A percentile compares a stretch with the other conserved stretches of the same genome.
These are phyloP conservation scores for Lumnitzera racemosa DNA, from an alignment of 345 rosid species.

Conservation along the genomic window DNA sequence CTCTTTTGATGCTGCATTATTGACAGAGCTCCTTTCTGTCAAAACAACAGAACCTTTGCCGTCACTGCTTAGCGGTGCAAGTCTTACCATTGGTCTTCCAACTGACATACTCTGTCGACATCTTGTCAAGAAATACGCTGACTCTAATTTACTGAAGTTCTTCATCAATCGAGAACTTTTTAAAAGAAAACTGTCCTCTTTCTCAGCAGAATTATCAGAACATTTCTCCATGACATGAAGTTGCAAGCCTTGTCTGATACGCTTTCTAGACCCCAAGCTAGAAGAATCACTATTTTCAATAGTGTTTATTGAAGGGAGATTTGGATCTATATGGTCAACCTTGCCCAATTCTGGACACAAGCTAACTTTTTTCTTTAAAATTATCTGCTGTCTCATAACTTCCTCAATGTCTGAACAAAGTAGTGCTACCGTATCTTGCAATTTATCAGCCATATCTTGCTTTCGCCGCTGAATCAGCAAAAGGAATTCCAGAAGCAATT, in stretches of 20 bases:
- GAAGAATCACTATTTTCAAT: constrained; percentile 40
- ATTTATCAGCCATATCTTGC: constrained; percentile 63
- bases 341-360: constrained; percentile 28
- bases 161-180: constrained; percentile 72
- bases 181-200: constrained; percentile 46
- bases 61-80: constrained; percentile 58
- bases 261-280: constrained; percentile 58
- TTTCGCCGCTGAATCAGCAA: constrained; percentile 60
- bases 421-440: constrained; percentile 61
- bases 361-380: constrained; percentile 46
- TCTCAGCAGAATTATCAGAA: constrained; percentile 28
- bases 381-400: constrained; percentile 51
- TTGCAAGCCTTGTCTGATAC: constrained; percentile 42
- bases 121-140: constrained; percentile 81
- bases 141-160: constrained; percentile 85
- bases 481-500: constrained; percentile 83
- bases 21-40: constrained; percentile 76
- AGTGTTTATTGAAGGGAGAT: constrained; percentile 30
- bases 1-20: constrained; percentile 45
- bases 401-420: constrained; percentile 77
- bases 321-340: constrained; percentile 37
- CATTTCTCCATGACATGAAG: constrained; percentile 31
- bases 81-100: constrained; percentile 40
- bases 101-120: constrained; percentile 45
- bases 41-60: constrained; percentile 63